Percentiles rank a stretch among this genome's conserved stretches.
phyloP scores from a whole-genome alignment of 805 yeast genomes.

The Cyberlindnera maritima region DNA sequence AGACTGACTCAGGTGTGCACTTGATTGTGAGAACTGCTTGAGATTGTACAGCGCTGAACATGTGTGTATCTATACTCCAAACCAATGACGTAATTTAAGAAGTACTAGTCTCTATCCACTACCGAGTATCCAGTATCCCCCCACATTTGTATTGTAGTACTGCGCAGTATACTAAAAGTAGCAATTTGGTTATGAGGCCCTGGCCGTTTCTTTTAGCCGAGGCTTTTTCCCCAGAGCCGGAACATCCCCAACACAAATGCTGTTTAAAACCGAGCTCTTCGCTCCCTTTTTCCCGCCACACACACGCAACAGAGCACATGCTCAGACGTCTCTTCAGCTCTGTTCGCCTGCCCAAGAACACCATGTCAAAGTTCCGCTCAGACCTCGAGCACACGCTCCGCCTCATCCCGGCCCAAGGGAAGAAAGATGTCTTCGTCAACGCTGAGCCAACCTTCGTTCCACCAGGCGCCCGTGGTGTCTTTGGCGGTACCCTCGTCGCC shows the following conservation, averaged over 20 bases:
- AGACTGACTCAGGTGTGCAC: conserved; percentile 89
- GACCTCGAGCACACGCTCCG: conserved; percentile 20
- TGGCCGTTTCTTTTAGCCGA: not conserved
- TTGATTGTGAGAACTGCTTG: conserved; percentile 73
- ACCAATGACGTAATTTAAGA: no score
- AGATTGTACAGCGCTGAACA: conserved; percentile 28
- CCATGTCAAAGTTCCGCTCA: conserved; percentile 11
- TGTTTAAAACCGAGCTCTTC: no score
- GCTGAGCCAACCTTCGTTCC: conserved; percentile 35
- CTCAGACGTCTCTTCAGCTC: not conserved
- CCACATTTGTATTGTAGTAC: no score
- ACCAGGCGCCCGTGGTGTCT: conserved; percentile 59
- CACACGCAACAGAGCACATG: not conserved
- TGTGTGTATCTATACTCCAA: no score
- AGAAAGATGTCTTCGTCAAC: conserved; percentile 17
- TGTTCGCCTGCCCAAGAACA: not conserved
- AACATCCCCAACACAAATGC: not conserved
- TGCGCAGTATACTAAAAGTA: no score
- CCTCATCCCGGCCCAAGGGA: conserved; percentile 5
- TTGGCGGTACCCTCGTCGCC: conserved; percentile 69
- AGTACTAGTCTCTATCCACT: no score
- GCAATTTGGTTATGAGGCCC: not conserved
- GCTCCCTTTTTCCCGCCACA: not conserved
- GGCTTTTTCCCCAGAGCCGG: not conserved
- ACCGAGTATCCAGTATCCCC: no score